A percentile compares a stretch with the other conserved stretches of the same genome.
Evolutionary conservation across 2,329 filamentous ascomycete genomes (phyloP).

Genomic region (Aspergillus japonicus): DNA sequence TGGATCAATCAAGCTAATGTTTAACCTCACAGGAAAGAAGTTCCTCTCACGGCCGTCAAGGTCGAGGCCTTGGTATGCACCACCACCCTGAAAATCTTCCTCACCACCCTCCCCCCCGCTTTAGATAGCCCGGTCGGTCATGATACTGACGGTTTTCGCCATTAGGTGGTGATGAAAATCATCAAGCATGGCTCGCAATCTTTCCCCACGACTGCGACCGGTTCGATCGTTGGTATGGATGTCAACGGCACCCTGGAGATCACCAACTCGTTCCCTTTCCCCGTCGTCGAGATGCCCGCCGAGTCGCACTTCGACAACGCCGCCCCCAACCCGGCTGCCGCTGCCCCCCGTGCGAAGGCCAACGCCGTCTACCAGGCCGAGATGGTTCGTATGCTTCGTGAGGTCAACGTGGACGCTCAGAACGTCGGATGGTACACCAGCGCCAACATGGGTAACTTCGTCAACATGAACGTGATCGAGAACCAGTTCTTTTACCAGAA

Average conservation of each 20-base stretch:
- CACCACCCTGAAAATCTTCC: constrained; percentile 31
- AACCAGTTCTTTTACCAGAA: constrained; percentile 98
- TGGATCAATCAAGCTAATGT: constrained; percentile 19
- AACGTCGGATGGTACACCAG: constrained; percentile 98
- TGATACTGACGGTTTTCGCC: constrained; percentile 26
- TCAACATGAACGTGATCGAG: constrained; percentile 93
- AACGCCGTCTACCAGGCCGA: constrained; percentile 88
- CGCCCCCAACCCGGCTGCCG: constrained; percentile 73
- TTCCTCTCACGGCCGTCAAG: constrained; percentile 80
- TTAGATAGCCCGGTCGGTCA: constrained; percentile 9
- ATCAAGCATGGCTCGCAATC: constrained; percentile 88
- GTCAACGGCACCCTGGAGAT: constrained; percentile 76
- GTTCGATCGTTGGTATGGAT: constrained; percentile 92
- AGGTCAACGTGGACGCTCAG: constrained; percentile 98
- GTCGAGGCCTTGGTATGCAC: constrained; percentile 83
- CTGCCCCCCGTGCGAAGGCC: constrained; percentile 87
- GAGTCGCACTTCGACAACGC: constrained; percentile 69
- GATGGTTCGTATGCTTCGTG: constrained; percentile 94
- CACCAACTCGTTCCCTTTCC: constrained; percentile 95
- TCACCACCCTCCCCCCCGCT: constrained; percentile 24
- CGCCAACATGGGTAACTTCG: constrained; percentile 97
- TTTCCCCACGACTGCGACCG: constrained; percentile 87
- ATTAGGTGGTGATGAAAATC: constrained; percentile 92
- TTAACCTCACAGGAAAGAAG: constrained; percentile 56
- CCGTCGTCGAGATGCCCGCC: constrained; percentile 70